These are phyloP conservation scores for Hanseniaspora clermontiae DNA, from an alignment of 805 yeast species.

Conservation along the genomic window DNA sequence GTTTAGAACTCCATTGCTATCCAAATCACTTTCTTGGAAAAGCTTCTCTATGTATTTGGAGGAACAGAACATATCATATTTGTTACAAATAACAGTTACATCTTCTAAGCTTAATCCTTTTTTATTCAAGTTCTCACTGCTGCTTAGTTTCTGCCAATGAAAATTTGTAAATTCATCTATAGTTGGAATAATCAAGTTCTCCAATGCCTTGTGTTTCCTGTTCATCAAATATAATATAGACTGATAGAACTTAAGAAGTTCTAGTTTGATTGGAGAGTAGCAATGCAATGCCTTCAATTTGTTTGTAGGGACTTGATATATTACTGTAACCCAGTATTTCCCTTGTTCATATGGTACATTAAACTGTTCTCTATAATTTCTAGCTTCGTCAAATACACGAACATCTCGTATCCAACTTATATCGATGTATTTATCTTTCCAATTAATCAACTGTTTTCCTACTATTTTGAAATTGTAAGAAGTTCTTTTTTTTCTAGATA, in stretches of 20 bases:
- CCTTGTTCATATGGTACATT: conserved; percentile 55
- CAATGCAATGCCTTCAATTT: conserved; percentile 71
- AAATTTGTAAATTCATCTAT: conserved; percentile 47
- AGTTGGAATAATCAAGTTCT: conserved; percentile 47
- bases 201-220: conserved; percentile 49
- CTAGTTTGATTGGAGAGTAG: conserved; percentile 44
- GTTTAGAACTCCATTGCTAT: conserved; percentile 39
- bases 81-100: conserved; percentile 48
- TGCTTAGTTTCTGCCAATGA: conserved; percentile 44
- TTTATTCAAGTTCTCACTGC: conserved; percentile 22
- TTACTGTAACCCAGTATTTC: conserved; percentile 65
- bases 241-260: conserved; percentile 41
- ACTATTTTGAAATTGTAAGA: conserved; percentile 20
- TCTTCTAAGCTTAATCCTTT: conserved; percentile 48
- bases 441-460: conserved; percentile 19
- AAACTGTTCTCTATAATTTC: conserved; percentile 75
- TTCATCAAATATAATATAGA: conserved; percentile 44
- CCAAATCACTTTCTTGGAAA: conserved; percentile 44
- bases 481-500: conserved; percentile 24
- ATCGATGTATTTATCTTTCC: conserved; percentile 25
- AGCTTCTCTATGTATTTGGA: conserved; percentile 35
- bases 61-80: conserved; percentile 63
- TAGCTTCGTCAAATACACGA: conserved; percentile 53
- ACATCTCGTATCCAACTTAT: conserved; percentile 27
- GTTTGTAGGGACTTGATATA: conserved; percentile 48